phyloP scores from a whole-genome alignment of 345 rosid genomes.

The Linum lewisii region DNA sequence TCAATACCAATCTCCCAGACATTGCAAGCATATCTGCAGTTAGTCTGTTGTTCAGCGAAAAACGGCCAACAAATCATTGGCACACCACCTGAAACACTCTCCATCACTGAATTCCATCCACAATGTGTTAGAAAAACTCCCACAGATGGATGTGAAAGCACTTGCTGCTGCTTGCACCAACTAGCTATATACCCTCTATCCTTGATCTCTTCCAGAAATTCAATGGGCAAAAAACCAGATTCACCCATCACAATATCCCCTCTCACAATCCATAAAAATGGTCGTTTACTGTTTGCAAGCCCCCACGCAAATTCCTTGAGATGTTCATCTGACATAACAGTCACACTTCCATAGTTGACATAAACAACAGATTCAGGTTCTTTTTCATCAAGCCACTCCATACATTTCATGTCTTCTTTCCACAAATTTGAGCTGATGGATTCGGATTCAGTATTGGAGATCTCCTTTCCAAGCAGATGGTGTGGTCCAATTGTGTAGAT shows the following conservation, averaged over 20 bases:
- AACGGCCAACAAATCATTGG: slow-evolving; percentile 20
- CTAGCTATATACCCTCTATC: slow-evolving; percentile 13
- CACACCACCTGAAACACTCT: slow-evolving; percentile 21
- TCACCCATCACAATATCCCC: neutral
- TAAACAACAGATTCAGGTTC: slow-evolving; percentile 19
- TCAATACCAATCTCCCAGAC: neutral
- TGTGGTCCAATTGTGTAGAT: slow-evolving; percentile 30
- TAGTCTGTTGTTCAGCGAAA: neutral
- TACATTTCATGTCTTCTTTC: slow-evolving; percentile 24
- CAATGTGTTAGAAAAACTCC: neutral
- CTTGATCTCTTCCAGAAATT: slow-evolving; percentile 14
- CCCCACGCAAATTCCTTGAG: neutral
- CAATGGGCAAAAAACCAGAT: slow-evolving; percentile 9
- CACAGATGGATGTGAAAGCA: slow-evolving; percentile 18
- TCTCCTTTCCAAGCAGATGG: slow-evolving; percentile 18
- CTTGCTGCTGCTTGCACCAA: slow-evolving; percentile 23
- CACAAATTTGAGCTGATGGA: slow-evolving; percentile 21
- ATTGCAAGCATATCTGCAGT: neutral
- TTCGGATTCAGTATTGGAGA: slow-evolving; percentile 4
- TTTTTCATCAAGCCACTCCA: slow-evolving; percentile 22
- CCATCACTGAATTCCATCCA: neutral
- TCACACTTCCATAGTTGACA: slow-evolving; percentile 26
- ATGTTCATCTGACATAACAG: slow-evolving; percentile 16
- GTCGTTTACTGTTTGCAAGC: neutral
- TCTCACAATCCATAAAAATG: neutral